Evolutionary conservation across 2,329 filamentous ascomycete species (phyloP).

Genomic region (Monilinia aucupariae): DNA sequence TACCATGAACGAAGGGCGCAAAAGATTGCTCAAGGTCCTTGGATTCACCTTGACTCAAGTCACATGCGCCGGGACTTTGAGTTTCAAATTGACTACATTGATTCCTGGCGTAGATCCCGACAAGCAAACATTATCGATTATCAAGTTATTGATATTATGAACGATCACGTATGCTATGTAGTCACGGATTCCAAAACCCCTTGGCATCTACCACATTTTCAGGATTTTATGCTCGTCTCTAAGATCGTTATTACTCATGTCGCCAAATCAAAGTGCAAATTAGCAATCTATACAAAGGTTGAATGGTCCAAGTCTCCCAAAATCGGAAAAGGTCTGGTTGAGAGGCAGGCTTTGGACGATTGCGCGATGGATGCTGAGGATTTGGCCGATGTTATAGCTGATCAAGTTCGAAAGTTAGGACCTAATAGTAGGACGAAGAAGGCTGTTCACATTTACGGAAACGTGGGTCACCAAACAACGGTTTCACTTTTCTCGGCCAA

Average conservation of each 20-base stretch:
- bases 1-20: constrained; percentile 64
- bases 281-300: constrained; percentile 82
- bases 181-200: constrained; percentile 57
- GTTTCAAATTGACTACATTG: constrained; percentile 66
- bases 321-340: constrained; percentile 56
- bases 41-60: constrained; percentile 65
- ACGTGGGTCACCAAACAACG: constrained; percentile 63
- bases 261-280: constrained; percentile 85
- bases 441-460: constrained; percentile 73
- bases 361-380: constrained; percentile 67
- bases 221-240: constrained; percentile 73
- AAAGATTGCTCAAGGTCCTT: constrained; percentile 80
- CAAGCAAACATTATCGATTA: constrained; percentile 66
- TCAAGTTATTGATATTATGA: constrained; percentile 79
- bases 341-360: constrained; percentile 70
- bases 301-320: constrained; percentile 70
- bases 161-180: constrained; percentile 66
- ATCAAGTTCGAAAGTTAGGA: constrained; percentile 71
- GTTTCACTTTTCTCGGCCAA: constrained; percentile 53
- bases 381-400: constrained; percentile 67
- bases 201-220: constrained; percentile 70
- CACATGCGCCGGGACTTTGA: constrained; percentile 72
- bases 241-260: constrained; percentile 94
- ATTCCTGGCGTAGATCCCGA: constrained; percentile 58
- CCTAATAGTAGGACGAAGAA: constrained; percentile 69